A percentile compares a stretch with the other conserved stretches of the same genome.
phyloP scores from a whole-genome alignment of 2,329 filamentous ascomycete genomes.

The Huntiella savannae region DNA sequence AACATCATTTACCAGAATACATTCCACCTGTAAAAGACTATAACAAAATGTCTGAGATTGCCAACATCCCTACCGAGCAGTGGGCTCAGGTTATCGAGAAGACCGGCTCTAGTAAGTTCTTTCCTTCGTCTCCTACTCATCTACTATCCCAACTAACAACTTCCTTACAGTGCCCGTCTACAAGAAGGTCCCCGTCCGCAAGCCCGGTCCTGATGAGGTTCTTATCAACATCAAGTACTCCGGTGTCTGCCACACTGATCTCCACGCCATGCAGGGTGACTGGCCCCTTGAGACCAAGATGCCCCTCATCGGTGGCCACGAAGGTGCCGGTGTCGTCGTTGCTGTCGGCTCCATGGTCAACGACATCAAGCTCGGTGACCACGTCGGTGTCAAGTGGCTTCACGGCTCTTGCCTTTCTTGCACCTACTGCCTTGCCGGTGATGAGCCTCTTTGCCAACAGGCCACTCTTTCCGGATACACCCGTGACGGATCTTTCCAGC shows the following conservation, averaged over 20 bases:
- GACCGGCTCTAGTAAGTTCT: constrained; percentile 45
- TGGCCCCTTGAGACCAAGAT: constrained; percentile 74
- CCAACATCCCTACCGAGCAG: constrained; percentile 57
- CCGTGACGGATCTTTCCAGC: constrained; percentile 82
- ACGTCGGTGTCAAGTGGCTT: constrained; percentile 84
- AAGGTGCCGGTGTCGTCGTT: constrained; percentile 68
- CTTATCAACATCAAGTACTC: constrained; percentile 82
- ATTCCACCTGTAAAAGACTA: constrained; percentile 7
- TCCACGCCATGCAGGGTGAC: constrained; percentile 64
- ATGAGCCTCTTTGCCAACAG: constrained; percentile 67
- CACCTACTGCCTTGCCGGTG: constrained; percentile 59
- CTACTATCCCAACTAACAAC: neutral
- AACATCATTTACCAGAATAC: neutral
- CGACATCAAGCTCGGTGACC: constrained; percentile 64
- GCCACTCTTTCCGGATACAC: constrained; percentile 74
- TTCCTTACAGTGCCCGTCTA: constrained; percentile 36
- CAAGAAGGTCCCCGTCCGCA: constrained; percentile 65
- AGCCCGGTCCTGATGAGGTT: constrained; percentile 75
- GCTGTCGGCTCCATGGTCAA: constrained; percentile 57
- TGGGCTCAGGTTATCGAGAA: constrained; percentile 84
- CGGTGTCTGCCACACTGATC: constrained; percentile 80
- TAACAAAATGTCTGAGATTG: constrained; percentile 16
- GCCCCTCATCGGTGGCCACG: constrained; percentile 67
- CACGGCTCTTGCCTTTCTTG: constrained; percentile 74
- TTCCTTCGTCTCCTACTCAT: neutral